Base-by-base conservation (phyloP, 768 basidiomycete species). In the Collybia sordida region DNA sequence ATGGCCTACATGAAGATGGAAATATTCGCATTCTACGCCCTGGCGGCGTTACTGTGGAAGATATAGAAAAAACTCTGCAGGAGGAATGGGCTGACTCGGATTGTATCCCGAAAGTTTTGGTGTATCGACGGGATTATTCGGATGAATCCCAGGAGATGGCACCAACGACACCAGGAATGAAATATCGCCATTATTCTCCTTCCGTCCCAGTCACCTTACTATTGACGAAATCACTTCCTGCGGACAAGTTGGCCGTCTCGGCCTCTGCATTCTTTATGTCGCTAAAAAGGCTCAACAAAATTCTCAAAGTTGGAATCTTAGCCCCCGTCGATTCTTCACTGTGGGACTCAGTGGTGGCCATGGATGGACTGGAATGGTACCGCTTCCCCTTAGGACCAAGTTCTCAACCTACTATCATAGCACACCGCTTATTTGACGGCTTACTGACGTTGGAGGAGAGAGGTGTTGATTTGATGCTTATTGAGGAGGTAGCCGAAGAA, bases 81-180 rank as follows among this genome's bases (percentile, higher is more conserved):
- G 64, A 77, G 52, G 67, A 77, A 57, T 54, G 68, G 39, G 50
- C 64, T 39, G 65, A 65, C 24, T 47, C 55, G 38, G 51, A 46
- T 31, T 55, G 59, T 9, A 61, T 72, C n/a, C 85, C 86, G 2
- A 71, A 68, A 14, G 86, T 93, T 23, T 73, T 93, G 47, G 90
- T 93, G 11, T 88, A 93, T 63, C 75, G 79, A 45, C 81, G 90
- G 11, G 91, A 96, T 65, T 95, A 85, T 61, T 58, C 70, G 25
- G 89, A 90, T 59, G 73, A 80, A 34, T 67, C 66, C n/a, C 72
- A 89, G 50, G 90, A 93, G 64, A 73, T 75, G 34, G 80, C 85
- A 0, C 97, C 97, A 7, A 93, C 93, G 6, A 98, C 97, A 0
- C 97, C 97, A 2, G 97, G 97, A 25, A 97, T 98, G 95, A 99